Conservation (phyloP, 2,329 filamentous ascomycete species). For the Paecilomyces sp. region DNA sequence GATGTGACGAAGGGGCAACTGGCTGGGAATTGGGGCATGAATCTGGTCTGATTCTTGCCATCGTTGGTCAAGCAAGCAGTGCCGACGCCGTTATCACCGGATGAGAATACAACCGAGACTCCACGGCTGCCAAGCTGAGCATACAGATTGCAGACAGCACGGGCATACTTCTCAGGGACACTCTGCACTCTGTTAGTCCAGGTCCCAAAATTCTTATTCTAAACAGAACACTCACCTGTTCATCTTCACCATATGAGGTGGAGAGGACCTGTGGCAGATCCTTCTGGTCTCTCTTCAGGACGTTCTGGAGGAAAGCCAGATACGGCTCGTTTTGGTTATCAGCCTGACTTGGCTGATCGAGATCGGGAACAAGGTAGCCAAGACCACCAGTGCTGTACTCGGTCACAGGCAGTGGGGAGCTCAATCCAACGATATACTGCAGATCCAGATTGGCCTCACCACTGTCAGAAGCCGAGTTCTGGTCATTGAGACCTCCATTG, state of each 20-base stretch:
- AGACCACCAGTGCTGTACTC: slow-evolving; percentile 44
- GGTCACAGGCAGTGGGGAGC: slow-evolving; percentile 36
- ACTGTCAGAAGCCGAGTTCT: slow-evolving; percentile 30
- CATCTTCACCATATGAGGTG: slow-evolving; percentile 35
- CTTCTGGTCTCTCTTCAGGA: slow-evolving; percentile 21
- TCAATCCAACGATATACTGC: slow-evolving; percentile 42
- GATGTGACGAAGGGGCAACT: slow-evolving; percentile 33
- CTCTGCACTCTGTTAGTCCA: slow-evolving; percentile 11
- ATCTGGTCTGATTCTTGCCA: slow-evolving; percentile 29
- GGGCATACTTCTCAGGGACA: slow-evolving; percentile 29
- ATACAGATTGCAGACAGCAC: slow-evolving; percentile 35
- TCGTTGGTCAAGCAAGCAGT: slow-evolving; percentile 25
- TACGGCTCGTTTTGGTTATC: slow-evolving; percentile 43
- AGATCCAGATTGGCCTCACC: slow-evolving; percentile 46
- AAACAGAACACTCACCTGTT: slow-evolving; percentile 20
- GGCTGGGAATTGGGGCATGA: slow-evolving; percentile 36
- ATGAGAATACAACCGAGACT: slow-evolving; percentile 42
- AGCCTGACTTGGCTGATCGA: slow-evolving; percentile 36
- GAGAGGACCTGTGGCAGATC: slow-evolving; percentile 32
- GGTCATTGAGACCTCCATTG: slow-evolving; percentile 33
- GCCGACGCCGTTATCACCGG: slow-evolving; percentile 43
- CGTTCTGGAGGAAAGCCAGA: slow-evolving; percentile 26
- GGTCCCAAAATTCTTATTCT: too few species aligned
- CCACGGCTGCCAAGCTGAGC: slow-evolving; percentile 46
- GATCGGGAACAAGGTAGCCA: slow-evolving; percentile 39